Percentiles rank a stretch among this genome's conserved stretches.
These are phyloP conservation scores for Leccinum fallax DNA, from an alignment of 1,284 basidiomycete genomes.

Conservation along the genomic window DNA sequence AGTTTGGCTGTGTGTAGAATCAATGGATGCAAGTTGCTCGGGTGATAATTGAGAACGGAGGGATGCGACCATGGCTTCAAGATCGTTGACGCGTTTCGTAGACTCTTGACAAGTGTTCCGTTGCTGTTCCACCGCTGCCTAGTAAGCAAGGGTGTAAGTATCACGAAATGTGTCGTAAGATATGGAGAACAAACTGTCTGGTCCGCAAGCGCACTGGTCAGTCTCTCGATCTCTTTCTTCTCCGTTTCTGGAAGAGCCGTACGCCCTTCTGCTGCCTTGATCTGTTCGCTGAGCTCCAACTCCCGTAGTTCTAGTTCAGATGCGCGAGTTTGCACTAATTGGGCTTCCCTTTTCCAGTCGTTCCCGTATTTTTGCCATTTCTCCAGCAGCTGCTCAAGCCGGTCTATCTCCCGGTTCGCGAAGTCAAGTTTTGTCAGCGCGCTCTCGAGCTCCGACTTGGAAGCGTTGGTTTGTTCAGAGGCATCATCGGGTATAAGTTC, in stretches of 20 bases:
- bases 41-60: constrained; percentile 24
- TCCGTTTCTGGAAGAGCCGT: constrained; percentile 16
- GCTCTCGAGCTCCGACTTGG: constrained; percentile 7
- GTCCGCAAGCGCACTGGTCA: constrained; percentile 22
- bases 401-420: constrained; percentile 22
- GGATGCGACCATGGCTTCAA: constrained; percentile 20
- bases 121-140: constrained; percentile 23
- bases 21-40: constrained; percentile 26
- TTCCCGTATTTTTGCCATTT: constrained; percentile 32
- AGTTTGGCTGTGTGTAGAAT: constrained; percentile 3
- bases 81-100: constrained; percentile 19
- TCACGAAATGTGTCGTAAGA: background rate
- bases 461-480: constrained; percentile 2
- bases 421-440: constrained; percentile 16
- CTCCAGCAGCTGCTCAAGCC: constrained; percentile 25
- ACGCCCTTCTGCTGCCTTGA: constrained; percentile 18
- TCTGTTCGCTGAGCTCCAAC: constrained; percentile 9
- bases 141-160: constrained; percentile 5
- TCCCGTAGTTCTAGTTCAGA: constrained; percentile 20
- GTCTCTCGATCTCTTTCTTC: constrained; percentile 15
- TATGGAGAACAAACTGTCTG: constrained; percentile 24
- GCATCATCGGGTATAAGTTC: constrained; percentile 11
- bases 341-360: constrained; percentile 32
- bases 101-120: constrained; percentile 15
- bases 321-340: constrained; percentile 16